Percentiles rank a stretch among this genome's conserved stretches.
phyloP scores from a whole-genome alignment of 352 stramenopile species.

The Thalassiosira exigua region DNA sequence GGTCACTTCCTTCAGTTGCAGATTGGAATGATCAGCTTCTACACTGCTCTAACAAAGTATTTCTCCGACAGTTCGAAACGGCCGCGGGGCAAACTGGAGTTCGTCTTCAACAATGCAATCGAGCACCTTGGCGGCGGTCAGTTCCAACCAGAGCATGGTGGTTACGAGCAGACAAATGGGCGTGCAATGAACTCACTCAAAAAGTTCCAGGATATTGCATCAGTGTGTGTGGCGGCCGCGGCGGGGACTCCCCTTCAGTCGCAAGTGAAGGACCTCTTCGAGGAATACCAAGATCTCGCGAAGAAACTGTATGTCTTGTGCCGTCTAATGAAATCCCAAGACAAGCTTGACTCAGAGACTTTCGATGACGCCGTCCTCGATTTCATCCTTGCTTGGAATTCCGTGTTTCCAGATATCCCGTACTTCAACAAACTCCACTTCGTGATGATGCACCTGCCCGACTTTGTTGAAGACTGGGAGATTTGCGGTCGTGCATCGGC shows the following conservation, averaged over 20 bases:
- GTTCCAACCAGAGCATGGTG: constrained; percentile 20
- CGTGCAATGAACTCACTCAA: constrained; percentile 12
- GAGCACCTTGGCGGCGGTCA: constrained; percentile 16
- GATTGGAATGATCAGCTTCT: neutral
- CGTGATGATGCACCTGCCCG: too few species aligned
- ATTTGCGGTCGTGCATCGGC: constrained; percentile 1
- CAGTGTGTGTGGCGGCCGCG: neutral
- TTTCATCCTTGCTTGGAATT: constrained; percentile 20
- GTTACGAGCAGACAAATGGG: constrained; percentile 32
- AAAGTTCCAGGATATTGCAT: constrained; percentile 5
- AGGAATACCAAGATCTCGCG: constrained; percentile 14
- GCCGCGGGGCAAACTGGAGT: constrained; percentile 24
- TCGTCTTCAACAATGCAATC: constrained; percentile 34
- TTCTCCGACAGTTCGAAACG: constrained; percentile 13
- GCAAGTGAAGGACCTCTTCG: constrained; percentile 14
- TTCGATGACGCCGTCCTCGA: constrained; percentile 8
- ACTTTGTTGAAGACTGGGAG: too few species aligned
- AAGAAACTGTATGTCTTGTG: neutral
- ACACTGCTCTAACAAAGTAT: constrained; percentile 8
- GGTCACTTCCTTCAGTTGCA: constrained; percentile 19
- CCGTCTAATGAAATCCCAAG: constrained; percentile 21
- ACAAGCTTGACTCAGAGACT: constrained; percentile 1
- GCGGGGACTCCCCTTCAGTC: neutral
- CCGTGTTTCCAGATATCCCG: too few species aligned
- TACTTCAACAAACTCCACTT: too few species aligned